A percentile compares a stretch with the other conserved stretches of the same genome.
phyloP scores from a whole-genome alignment of 768 basidiomycete genomes.

The Chalciporus chontae region DNA sequence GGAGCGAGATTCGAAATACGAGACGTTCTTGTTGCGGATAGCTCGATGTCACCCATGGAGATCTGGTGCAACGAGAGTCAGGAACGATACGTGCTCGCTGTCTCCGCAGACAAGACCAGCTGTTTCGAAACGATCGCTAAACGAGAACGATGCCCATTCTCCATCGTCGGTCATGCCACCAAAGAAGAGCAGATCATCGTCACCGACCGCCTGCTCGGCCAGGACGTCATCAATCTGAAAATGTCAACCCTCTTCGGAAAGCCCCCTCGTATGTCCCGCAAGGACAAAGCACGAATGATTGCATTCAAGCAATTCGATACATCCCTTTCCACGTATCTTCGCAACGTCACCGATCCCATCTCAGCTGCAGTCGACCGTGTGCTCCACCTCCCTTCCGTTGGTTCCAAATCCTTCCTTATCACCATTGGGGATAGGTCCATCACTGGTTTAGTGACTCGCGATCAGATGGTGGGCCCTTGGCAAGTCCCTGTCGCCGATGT shows the following conservation, averaged over 20 bases:
- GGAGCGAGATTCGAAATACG: slow-evolving; percentile 93
- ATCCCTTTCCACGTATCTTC: slow-evolving; percentile 63
- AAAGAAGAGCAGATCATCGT: slow-evolving; percentile 79
- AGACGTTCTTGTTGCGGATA: slow-evolving; percentile 88
- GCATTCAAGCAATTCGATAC: slow-evolving; percentile 62
- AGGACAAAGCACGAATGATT: slow-evolving; percentile 48
- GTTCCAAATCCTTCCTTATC: slow-evolving; percentile 95
- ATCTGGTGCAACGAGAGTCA: slow-evolving; percentile 99
- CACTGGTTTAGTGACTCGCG: slow-evolving; percentile 90
- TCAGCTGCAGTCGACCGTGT: slow-evolving; percentile 72
- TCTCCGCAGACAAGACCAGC: slow-evolving; percentile 58
- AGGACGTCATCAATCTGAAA: slow-evolving; percentile 80
- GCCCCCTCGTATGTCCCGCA: slow-evolving; percentile 85
- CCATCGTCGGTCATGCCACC: slow-evolving; percentile 87
- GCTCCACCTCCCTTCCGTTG: slow-evolving; percentile 87
- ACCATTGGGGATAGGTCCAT: slow-evolving; percentile 96
- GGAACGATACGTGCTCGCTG: slow-evolving; percentile 94
- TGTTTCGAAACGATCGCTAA: slow-evolving; percentile 74
- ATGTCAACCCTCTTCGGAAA: slow-evolving; percentile 98
- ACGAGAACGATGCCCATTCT: slow-evolving; percentile 92
- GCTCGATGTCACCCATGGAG: slow-evolving; percentile 97
- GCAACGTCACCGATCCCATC: slow-evolving; percentile 47
- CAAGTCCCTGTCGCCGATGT: slow-evolving; percentile 98
- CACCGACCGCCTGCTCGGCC: slow-evolving; percentile 76
- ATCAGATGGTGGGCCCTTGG: slow-evolving; percentile 99